Conservation (phyloP, 2,329 filamentous ascomycete genomes). For the Colletotrichum godetiae region DNA sequence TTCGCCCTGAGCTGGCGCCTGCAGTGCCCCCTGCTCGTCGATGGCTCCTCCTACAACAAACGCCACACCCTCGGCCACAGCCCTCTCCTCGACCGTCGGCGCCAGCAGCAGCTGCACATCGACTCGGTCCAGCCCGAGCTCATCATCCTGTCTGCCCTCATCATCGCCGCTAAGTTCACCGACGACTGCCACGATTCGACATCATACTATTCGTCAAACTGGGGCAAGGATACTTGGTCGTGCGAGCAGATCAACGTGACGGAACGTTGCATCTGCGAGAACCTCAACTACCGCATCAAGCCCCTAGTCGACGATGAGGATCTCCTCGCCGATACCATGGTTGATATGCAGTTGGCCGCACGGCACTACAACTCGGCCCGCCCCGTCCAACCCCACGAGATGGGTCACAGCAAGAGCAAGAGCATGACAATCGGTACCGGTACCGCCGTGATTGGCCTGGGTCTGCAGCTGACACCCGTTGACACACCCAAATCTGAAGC, state of each 20-base stretch:
- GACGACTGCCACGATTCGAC: slow-evolving; percentile 69
- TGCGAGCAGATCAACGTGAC: slow-evolving; percentile 72
- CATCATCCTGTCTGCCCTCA: slow-evolving; percentile 70
- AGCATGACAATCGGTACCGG: slow-evolving; percentile 53
- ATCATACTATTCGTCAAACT: slow-evolving; percentile 62
- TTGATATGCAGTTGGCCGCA: slow-evolving; percentile 72
- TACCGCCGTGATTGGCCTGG: slow-evolving; percentile 51
- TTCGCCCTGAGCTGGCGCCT: slow-evolving; percentile 73
- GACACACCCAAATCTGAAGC: slow-evolving; percentile 44
- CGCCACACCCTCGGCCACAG: slow-evolving; percentile 61
- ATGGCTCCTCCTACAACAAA: slow-evolving; percentile 46
- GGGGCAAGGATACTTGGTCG: slow-evolving; percentile 69
- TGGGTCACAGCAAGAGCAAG: slow-evolving; percentile 46
- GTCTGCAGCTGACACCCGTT: slow-evolving; percentile 53
- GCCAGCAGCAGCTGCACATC: slow-evolving; percentile 61
- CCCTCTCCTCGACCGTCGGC: slow-evolving; percentile 41
- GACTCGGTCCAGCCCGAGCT: slow-evolving; percentile 72
- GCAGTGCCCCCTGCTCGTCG: slow-evolving; percentile 61
- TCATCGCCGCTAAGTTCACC: slow-evolving; percentile 74
- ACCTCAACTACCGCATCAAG: slow-evolving; percentile 71
- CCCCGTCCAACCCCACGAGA: slow-evolving; percentile 22
- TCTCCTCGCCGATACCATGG: slow-evolving; percentile 68
- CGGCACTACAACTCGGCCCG: slow-evolving; percentile 43
- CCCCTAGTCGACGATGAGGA: slow-evolving; percentile 67
- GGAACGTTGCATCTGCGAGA: slow-evolving; percentile 73